Conservation (phyloP, 805 yeast genomes). For the Yarrowia bubula region DNA sequence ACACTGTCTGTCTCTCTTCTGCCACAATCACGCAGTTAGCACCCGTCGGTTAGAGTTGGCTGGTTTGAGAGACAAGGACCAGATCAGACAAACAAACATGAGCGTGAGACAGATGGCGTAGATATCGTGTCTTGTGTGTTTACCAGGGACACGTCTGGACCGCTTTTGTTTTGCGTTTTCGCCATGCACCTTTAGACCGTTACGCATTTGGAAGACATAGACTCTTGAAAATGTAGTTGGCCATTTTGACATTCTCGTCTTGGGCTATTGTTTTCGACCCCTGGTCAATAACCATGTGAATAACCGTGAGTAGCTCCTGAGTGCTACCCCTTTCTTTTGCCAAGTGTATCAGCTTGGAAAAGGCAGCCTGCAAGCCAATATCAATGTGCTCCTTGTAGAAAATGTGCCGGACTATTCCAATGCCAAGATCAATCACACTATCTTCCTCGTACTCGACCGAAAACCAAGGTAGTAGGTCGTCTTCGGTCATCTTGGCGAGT, state of each 20-base stretch:
- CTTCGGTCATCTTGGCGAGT: not conserved
- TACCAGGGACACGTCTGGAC: too few species aligned
- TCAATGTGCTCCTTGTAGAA: conserved; percentile 3
- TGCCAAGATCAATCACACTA: not conserved
- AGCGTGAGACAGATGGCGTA: not conserved
- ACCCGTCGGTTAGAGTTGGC: not conserved
- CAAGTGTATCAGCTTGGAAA: not conserved
- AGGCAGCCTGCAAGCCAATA: not conserved
- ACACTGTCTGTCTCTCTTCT: not conserved
- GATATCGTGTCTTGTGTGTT: too few species aligned
- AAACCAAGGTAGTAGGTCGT: conserved; percentile 4
- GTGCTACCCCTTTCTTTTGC: not conserved
- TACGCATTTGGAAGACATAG: not conserved
- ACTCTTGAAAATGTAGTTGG: not conserved
- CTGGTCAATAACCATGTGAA: not conserved
- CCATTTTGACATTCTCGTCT: conserved; percentile 19
- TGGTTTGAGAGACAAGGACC: not conserved
- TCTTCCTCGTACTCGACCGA: not conserved
- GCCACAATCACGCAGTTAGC: not conserved
- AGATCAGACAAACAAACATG: not conserved
- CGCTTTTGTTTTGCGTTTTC: too few species aligned
- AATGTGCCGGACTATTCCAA: not conserved
- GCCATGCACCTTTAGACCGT: not conserved
- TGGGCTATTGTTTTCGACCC: not conserved
- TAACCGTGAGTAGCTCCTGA: not conserved